These are phyloP conservation scores for Pseudotsuga menziesii DNA, from an alignment of 75 land plant genomes.

Conservation along the genomic window DNA sequence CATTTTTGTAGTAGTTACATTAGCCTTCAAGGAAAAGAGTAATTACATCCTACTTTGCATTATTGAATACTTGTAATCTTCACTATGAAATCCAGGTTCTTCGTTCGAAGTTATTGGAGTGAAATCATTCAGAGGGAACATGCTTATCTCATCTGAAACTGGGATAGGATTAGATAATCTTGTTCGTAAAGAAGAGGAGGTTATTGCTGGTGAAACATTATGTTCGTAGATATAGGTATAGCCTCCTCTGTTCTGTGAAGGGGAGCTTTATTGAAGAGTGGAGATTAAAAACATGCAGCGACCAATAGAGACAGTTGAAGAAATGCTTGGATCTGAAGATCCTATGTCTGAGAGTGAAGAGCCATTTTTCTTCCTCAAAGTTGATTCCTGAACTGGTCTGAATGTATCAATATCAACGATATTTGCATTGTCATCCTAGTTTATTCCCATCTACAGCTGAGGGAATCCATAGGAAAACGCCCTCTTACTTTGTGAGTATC, in stretches of 20 bases:
- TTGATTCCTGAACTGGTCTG: not conserved
- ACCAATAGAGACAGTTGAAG: too few species aligned
- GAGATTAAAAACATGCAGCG: not conserved
- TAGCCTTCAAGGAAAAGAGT: slow-evolving; percentile 35
- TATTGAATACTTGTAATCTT: slow-evolving; percentile 21
- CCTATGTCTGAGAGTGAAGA: not conserved
- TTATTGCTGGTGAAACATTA: not conserved
- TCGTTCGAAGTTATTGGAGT: not conserved
- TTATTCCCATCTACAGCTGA: not conserved
- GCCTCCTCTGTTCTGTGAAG: too few species aligned
- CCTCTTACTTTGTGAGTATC: slow-evolving; percentile 4
- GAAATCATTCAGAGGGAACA: not conserved
- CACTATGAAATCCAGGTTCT: not conserved
- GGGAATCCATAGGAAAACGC: slow-evolving; percentile 1
- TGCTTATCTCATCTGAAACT: slow-evolving; percentile 1
- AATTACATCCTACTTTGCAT: slow-evolving; percentile 52
- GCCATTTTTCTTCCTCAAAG: not conserved
- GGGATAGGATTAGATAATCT: too few species aligned
- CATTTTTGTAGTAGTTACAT: slow-evolving; percentile 25
- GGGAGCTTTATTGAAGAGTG: not conserved
- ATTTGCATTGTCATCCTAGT: slow-evolving; percentile 6
- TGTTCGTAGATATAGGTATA: not conserved
- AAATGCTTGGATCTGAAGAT: slow-evolving; percentile 7
- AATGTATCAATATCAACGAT: slow-evolving; percentile 10
- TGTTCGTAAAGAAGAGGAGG: not conserved